Evolutionary conservation across 805 yeast genomes (phyloP), one percentile per base, ranked within the genome.

Genomic region (Hanseniaspora osmophila): DNA sequence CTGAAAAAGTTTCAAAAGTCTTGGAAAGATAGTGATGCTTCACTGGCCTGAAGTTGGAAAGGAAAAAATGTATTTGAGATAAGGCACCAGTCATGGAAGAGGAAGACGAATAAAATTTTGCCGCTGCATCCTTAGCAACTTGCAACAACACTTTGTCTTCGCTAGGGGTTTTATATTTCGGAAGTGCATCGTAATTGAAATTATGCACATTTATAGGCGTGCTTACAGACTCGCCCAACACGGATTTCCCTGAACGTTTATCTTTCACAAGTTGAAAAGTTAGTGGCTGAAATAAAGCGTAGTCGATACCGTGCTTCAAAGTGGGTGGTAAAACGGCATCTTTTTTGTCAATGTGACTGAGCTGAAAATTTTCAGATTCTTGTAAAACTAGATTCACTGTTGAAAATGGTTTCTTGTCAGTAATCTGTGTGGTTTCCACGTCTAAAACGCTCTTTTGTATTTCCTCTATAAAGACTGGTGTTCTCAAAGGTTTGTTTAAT

Each of bases 1-100:
- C 48, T 4, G 62, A 60, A 18, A 60, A 46, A 0, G 51, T 55
- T 37, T 50, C 66, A 56, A 69, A 76, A 45, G 63, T 57, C 50
- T 63, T 69, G 2, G 77, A 74, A 43, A 70, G 66, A 32, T 58
- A 63, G 44, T 58, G 60, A 12, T 71, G 66, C 56, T 67, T 72
- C n/a, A 69, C 74, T 1, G 73, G 74, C 44, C 84, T 66, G 48
- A 66, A 68, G 53, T 80, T 77, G 7, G 85, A 77, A 37, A 92
- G 57, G 10, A 84, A 63, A 48, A 69, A 70, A 62, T 92, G 96
- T 48, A 90, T 66, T 43, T 87, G 94, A 2, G 78, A 68, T 40
- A 90, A 68, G 0, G 79, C 63, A 1, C 79, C 70, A 0, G 97
- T 88, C 84, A 90, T 73, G 1, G 95, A 83, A 16, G 94, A 83